phyloP scores from a whole-genome alignment of 768 basidiomycete genomes.

The Tephrocybe sp. region DNA sequence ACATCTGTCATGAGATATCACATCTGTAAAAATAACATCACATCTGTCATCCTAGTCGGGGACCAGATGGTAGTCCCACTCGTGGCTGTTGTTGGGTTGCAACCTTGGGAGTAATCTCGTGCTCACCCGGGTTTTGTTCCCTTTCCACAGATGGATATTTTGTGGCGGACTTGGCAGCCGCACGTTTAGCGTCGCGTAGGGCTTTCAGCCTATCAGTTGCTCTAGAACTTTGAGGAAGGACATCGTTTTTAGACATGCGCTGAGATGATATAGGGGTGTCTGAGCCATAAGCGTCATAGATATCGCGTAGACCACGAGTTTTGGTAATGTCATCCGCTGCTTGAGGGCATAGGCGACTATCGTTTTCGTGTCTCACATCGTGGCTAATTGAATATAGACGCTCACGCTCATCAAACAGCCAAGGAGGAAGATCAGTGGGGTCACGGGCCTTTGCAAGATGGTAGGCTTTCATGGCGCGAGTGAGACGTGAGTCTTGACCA shows the following conservation, averaged over 20 bases:
- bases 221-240: slow-evolving; percentile 26
- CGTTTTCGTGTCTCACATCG: slow-evolving; percentile 1
- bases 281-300: slow-evolving; percentile 32
- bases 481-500: slow-evolving; percentile 58
- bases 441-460: slow-evolving; percentile 58
- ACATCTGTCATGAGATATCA: slow-evolving; percentile 12
- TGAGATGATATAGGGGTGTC: slow-evolving; percentile 7
- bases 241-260: slow-evolving; percentile 9
- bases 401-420: slow-evolving; percentile 63
- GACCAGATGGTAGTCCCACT: slow-evolving; percentile 33
- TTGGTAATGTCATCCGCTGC: slow-evolving; percentile 6
- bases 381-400: slow-evolving; percentile 27
- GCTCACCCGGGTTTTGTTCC: not conserved
- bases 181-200: slow-evolving; percentile 47
- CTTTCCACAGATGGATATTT: not conserved
- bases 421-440: slow-evolving; percentile 57
- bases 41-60: slow-evolving; percentile 20
- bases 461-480: slow-evolving; percentile 66
- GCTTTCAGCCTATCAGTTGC: slow-evolving; percentile 47
- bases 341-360: not conserved
- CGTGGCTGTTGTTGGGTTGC: slow-evolving; percentile 19
- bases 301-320: slow-evolving; percentile 31
- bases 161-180: slow-evolving; percentile 7
- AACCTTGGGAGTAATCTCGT: slow-evolving; percentile 8
- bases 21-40: slow-evolving; percentile 15